Evolutionary conservation across 805 yeast species (phyloP).

Genomic region (Pichia sporocuriosa): DNA sequence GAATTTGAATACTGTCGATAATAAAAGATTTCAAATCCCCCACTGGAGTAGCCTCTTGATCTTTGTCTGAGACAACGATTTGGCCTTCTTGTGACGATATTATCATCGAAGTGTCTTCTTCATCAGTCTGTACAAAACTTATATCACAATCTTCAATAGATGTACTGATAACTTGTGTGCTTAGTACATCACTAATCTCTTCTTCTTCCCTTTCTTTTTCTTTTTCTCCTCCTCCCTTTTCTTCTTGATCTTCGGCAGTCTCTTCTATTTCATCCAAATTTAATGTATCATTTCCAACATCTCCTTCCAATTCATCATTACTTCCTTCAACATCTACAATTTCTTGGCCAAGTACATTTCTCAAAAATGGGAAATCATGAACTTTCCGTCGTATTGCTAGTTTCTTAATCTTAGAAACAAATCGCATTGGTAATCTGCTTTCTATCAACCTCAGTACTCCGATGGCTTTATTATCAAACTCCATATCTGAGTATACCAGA

Average conservation of each 20-base stretch:
- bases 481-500: neutral
- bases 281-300: neutral
- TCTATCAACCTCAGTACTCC: neutral
- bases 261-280: too few relatives aligned
- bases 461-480: neutral
- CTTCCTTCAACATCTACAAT: neutral
- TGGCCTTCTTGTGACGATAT: neutral
- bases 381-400: neutral
- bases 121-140: neutral
- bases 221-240: too few relatives aligned
- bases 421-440: neutral
- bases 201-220: too few relatives aligned
- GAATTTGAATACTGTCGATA: conserved; percentile 8
- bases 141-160: neutral
- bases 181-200: neutral
- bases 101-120: neutral
- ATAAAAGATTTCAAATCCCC: conserved; percentile 8
- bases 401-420: neutral
- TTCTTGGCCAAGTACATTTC: neutral
- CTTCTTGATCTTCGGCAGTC: too few relatives aligned
- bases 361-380: neutral
- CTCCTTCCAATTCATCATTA: neutral
- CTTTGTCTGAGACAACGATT: too few relatives aligned
- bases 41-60: neutral
- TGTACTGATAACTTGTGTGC: neutral